Evolutionary conservation across 108 stramenopile genomes (phyloP).

Genomic region (Nitzschia sp.): DNA sequence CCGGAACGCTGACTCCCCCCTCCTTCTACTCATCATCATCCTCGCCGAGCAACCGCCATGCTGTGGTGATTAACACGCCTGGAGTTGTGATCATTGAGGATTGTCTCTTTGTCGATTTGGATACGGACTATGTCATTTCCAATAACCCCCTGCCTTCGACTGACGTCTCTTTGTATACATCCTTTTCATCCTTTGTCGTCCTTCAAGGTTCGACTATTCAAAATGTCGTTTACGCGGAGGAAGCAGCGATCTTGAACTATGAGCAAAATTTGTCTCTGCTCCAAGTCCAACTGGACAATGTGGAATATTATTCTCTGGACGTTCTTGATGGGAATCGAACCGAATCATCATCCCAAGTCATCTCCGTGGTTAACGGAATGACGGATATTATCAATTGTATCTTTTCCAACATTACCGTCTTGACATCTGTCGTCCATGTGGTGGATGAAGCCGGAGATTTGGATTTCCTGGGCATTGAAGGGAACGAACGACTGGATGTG

Average conservation of each 20-base stretch:
- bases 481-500: not conserved
- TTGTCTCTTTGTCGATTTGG: conserved; percentile 5
- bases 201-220: not conserved
- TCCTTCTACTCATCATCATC: too few species aligned
- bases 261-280: not conserved
- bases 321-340: not conserved
- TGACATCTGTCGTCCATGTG: not conserved
- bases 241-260: not conserved
- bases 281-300: not conserved
- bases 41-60: not conserved
- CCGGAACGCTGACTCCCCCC: not conserved
- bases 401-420: not conserved
- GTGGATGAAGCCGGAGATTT: not conserved
- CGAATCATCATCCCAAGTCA: not conserved
- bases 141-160: not conserved
- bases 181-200: not conserved
- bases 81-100: not conserved
- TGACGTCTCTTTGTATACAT: not conserved
- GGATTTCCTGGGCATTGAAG: not conserved
- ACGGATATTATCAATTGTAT: not conserved
- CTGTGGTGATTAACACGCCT: not conserved
- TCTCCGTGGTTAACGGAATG: not conserved
- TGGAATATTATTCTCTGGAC: not conserved
- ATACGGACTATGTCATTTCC: not conserved
- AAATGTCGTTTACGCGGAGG: not conserved